A percentile compares a stretch with the other conserved stretches of the same genome.
These are phyloP conservation scores for rapeseed (Brassica napus) DNA, from an alignment of 345 rosid genomes.

Conservation along the genomic window DNA sequence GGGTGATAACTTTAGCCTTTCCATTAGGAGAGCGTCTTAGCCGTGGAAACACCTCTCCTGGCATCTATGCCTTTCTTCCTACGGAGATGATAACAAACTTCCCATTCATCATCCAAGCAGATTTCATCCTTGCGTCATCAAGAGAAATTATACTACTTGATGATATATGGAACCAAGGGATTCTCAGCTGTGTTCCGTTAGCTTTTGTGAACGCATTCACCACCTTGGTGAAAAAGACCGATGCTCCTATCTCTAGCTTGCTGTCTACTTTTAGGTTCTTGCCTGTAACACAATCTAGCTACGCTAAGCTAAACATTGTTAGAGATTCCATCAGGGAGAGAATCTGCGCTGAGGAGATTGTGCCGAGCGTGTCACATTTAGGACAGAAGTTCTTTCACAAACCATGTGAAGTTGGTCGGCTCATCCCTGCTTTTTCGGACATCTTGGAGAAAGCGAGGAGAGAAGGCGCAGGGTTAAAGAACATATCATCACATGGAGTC, in stretches of 20 bases:
- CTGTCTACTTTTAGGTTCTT: conserved; percentile 56
- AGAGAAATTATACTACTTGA: conserved; percentile 67
- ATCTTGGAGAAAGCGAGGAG: conserved; percentile 53
- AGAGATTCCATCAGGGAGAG: conserved; percentile 46
- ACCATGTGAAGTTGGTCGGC: conserved; percentile 57
- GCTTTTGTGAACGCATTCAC: conserved; percentile 66
- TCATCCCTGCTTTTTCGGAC: conserved; percentile 61
- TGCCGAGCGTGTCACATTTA: conserved; percentile 57
- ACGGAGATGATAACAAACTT: conserved; percentile 73
- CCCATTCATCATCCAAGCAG: conserved; percentile 71
- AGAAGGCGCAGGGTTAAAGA: conserved; percentile 50
- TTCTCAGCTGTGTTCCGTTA: conserved; percentile 56
- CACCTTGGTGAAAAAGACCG: conserved; percentile 51
- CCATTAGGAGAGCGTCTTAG: conserved; percentile 60
- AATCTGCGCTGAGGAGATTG: conserved; percentile 45
- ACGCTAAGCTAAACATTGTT: conserved; percentile 43
- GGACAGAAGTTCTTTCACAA: conserved; percentile 63
- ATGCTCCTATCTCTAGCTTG: conserved; percentile 57
- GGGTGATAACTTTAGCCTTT: conserved; percentile 73
- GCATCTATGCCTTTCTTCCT: conserved; percentile 75
- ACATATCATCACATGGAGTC: conserved; percentile 65
- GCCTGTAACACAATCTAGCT: conserved; percentile 50
- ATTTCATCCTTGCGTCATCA: conserved; percentile 68
- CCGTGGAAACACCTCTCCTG: conserved; percentile 53
- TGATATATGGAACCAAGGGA: conserved; percentile 76